phyloP scores from a whole-genome alignment of 1,284 basidiomycete species.

The Trametes sp. region DNA sequence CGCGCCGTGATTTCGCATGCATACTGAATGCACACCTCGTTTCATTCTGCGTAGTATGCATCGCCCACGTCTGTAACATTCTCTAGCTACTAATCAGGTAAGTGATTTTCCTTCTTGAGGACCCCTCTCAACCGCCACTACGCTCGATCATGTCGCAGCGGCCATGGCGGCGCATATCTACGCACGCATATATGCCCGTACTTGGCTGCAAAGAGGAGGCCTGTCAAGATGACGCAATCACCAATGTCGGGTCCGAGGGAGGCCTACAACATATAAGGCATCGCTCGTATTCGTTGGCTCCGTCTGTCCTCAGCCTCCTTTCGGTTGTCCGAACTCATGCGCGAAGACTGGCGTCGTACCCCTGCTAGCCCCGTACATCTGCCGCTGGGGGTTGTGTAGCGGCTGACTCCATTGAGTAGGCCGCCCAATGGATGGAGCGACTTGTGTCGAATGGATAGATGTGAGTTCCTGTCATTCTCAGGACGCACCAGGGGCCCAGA shows the following conservation, averaged over 20 bases:
- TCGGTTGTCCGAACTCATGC: background rate
- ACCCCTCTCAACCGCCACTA: background rate
- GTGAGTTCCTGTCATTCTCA: conserved; percentile 12
- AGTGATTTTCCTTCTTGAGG: background rate
- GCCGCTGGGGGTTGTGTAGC: background rate
- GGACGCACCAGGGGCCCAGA: background rate
- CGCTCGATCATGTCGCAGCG: background rate
- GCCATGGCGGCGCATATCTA: background rate
- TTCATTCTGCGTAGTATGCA: too few relatives aligned
- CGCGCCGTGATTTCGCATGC: too few relatives aligned
- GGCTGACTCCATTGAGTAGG: background rate
- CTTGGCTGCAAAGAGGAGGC: background rate
- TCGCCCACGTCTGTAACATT: too few relatives aligned
- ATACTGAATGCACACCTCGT: too few relatives aligned
- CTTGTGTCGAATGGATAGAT: conserved; percentile 20
- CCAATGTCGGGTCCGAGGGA: background rate
- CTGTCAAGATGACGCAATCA: conserved; percentile 5
- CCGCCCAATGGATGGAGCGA: background rate
- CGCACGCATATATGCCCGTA: background rate
- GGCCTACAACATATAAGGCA: background rate
- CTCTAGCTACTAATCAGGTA: too few relatives aligned
- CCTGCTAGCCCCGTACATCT: background rate
- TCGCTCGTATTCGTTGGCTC: background rate
- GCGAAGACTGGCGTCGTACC: background rate
- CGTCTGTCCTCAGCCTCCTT: background rate